Conservation (phyloP, 1,139 yeast species). For the Yamadazyma buinensis region DNA sequence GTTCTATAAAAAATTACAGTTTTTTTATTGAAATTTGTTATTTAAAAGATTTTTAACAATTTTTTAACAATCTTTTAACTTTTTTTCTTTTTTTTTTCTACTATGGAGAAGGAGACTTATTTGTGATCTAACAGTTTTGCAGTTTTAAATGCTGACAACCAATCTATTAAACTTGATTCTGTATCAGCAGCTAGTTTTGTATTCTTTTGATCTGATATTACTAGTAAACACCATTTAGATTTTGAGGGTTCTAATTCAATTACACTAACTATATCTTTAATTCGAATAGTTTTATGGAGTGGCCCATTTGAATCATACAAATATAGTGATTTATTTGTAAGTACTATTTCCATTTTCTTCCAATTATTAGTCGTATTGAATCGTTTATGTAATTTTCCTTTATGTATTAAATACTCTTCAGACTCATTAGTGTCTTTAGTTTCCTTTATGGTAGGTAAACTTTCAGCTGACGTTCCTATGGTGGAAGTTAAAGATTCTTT, state of each 20-base stretch:
- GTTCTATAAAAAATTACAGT: no score
- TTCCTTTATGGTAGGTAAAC: not conserved
- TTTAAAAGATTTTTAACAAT: no score
- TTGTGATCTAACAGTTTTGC: slow-evolving; percentile 5
- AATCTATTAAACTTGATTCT: slow-evolving; percentile 47
- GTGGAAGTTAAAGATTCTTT: not conserved
- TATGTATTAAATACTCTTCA: not conserved
- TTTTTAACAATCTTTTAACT: no score
- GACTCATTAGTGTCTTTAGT: not conserved
- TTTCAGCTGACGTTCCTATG: not conserved
- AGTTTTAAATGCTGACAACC: slow-evolving; percentile 46
- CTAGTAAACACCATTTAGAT: slow-evolving; percentile 38
- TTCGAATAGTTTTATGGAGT: slow-evolving; percentile 16
- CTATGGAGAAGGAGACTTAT: not conserved
- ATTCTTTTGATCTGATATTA: slow-evolving; percentile 46
- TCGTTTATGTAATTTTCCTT: not conserved
- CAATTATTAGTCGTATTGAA: not conserved
- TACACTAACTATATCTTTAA: slow-evolving; percentile 45
- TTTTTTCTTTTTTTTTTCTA: no score
- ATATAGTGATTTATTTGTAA: not conserved
- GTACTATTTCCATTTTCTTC: slow-evolving; percentile 1
- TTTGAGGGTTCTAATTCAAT: slow-evolving; percentile 50
- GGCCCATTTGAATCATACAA: not conserved
- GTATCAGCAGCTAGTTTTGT: slow-evolving; percentile 40
- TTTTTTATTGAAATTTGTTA: no score